phyloP scores from a whole-genome alignment of 306 rosid species.

The Castanea mollissima region DNA sequence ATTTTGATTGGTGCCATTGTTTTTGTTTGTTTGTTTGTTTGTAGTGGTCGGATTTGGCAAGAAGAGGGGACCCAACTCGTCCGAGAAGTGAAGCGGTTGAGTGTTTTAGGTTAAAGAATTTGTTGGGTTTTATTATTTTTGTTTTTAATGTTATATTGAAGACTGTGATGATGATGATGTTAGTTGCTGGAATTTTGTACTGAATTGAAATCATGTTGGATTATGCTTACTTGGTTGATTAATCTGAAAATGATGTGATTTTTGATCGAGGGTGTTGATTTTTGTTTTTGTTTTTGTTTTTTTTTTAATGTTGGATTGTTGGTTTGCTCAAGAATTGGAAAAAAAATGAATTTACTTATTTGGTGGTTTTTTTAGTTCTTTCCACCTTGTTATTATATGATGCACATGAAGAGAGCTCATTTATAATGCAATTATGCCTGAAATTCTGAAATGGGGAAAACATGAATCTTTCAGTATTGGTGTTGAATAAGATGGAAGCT shows the following conservation, averaged over 20 bases:
- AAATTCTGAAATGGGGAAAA: neutral
- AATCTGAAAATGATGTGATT: neutral
- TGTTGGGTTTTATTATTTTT: neutral
- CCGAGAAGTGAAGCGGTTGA: slow-evolving; percentile 41
- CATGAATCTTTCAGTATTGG: neutral
- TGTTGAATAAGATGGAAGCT: too few relatives aligned
- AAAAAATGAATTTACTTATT: neutral
- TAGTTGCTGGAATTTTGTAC: neutral
- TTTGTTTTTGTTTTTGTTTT: neutral
- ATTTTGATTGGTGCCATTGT: neutral
- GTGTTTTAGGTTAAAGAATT: neutral
- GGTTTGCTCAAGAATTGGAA: neutral
- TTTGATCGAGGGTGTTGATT: neutral
- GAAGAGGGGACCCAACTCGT: slow-evolving; percentile 65
- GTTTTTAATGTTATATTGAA: neutral
- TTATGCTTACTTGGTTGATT: neutral
- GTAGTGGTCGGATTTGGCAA: slow-evolving; percentile 56
- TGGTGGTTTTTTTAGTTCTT: neutral
- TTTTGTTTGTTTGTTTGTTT: neutral
- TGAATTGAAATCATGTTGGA: neutral
- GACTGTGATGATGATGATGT: neutral
- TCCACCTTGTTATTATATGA: neutral
- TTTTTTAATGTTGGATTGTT: too few relatives aligned
- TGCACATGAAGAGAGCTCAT: neutral
- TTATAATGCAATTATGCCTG: neutral